A percentile compares a stretch with the other conserved stretches of the same genome.
These are phyloP conservation scores for Leccinum obscurum DNA, from an alignment of 768 basidiomycete species.

Conservation along the genomic window DNA sequence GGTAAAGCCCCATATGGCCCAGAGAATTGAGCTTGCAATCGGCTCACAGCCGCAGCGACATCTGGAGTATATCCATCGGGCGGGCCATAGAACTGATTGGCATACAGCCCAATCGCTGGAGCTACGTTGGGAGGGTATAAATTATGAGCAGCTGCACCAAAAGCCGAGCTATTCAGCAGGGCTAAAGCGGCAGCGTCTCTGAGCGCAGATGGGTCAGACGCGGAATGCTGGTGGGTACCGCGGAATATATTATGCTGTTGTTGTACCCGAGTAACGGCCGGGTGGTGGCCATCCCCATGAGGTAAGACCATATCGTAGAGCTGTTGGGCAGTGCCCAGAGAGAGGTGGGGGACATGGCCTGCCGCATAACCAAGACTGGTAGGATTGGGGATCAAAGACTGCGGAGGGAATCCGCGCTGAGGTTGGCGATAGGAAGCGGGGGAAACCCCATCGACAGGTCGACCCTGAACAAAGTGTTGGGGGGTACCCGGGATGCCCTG, in stretches of 20 bases:
- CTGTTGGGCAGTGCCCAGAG: conserved; percentile 73
- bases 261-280: conserved; percentile 73
- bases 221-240: conserved; percentile 75
- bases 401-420: conserved; percentile 58
- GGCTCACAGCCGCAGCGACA: conserved; percentile 57
- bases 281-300: conserved; percentile 50
- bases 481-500: conserved; percentile 39
- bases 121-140: conserved; percentile 52
- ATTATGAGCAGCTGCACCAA: conserved; percentile 44
- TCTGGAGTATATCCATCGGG: conserved; percentile 60
- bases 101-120: conserved; percentile 61
- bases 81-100: conserved; percentile 67
- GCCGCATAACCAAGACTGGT: conserved; percentile 52
- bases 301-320: conserved; percentile 78
- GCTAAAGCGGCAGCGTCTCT: conserved; percentile 71
- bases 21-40: conserved; percentile 55
- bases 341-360: conserved; percentile 65
- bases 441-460: conserved; percentile 49
- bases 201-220: conserved; percentile 77
- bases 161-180: conserved; percentile 57
- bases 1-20: conserved; percentile 55
- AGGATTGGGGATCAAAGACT: conserved; percentile 53
- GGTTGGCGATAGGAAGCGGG: conserved; percentile 60
- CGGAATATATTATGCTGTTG: conserved; percentile 78
- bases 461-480: conserved; percentile 52